phyloP scores from a whole-genome alignment of 371 early-diverging fungal genomes.

The Mucor circinelloides region DNA sequence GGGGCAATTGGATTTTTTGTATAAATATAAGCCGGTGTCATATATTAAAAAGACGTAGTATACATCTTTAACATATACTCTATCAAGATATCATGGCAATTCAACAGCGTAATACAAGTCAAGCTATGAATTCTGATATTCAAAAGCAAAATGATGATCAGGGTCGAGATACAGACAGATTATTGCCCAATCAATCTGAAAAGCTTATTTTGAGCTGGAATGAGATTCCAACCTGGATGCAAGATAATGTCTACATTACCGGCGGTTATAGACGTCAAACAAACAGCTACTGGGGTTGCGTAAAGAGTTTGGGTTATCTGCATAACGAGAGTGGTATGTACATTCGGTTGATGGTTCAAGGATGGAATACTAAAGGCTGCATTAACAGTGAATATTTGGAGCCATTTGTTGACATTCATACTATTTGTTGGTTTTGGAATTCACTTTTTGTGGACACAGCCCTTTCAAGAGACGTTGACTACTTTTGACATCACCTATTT shows the following conservation, averaged over 20 bases:
- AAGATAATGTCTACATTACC: constrained; percentile 67
- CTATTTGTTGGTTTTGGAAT: constrained; percentile 62
- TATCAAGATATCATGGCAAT: constrained; percentile 2
- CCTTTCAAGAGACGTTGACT: constrained; percentile 52
- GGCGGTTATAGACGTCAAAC: constrained; percentile 82
- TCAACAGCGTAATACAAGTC: constrained; percentile 8
- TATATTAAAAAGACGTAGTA: not conserved
- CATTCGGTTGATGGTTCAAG: not conserved
- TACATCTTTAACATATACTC: not conserved
- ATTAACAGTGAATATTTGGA: constrained; percentile 78
- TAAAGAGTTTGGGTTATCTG: constrained; percentile 74
- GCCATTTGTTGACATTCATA: constrained; percentile 79
- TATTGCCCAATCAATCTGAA: constrained; percentile 4
- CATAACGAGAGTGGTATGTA: constrained; percentile 86
- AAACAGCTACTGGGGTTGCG: constrained; percentile 72
- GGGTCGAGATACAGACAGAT: constrained; percentile 10
- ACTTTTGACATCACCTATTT: constrained; percentile 65
- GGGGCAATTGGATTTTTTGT: not conserved
- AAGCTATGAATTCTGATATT: not conserved
- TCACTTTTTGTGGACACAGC: constrained; percentile 48
- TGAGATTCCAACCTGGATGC: constrained; percentile 78
- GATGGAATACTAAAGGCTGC: not conserved
- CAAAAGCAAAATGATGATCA: not conserved
- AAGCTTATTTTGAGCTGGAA: constrained; percentile 23
- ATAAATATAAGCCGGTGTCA: not conserved